phyloP scores from a whole-genome alignment of 1,284 basidiomycete genomes.

The Termitomyces sp. region DNA sequence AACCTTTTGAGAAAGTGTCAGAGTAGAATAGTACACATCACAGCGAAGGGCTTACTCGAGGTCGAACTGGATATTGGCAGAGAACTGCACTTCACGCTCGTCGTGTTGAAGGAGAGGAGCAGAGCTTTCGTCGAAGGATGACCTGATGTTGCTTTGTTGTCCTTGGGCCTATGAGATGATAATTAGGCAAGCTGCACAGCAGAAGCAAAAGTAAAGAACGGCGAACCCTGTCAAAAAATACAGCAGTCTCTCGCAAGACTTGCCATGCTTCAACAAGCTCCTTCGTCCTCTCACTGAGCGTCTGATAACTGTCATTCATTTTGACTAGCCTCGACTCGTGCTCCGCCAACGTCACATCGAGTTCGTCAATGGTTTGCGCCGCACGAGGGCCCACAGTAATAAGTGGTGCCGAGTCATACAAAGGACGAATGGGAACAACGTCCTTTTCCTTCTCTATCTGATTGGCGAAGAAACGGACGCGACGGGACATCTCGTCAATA shows the following conservation, averaged over 20 bases:
- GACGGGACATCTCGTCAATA: constrained; percentile 93
- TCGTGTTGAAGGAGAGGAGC: constrained; percentile 91
- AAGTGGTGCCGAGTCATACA: constrained; percentile 78
- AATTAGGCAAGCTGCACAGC: constrained; percentile 9
- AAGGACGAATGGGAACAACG: constrained; percentile 74
- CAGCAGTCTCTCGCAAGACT: constrained; percentile 92
- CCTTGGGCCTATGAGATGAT: constrained; percentile 62
- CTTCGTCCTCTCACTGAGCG: constrained; percentile 80
- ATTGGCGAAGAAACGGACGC: constrained; percentile 83
- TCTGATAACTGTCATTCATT: constrained; percentile 95
- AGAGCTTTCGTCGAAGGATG: constrained; percentile 90
- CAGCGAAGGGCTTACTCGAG: constrained; percentile 59
- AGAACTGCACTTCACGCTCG: constrained; percentile 71
- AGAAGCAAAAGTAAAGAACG: neutral
- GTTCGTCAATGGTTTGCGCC: constrained; percentile 91
- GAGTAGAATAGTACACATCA: constrained; percentile 3
- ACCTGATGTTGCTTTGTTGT: constrained; percentile 75
- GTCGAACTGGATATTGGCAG: constrained; percentile 65
- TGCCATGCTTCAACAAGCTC: constrained; percentile 92
- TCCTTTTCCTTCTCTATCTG: constrained; percentile 88
- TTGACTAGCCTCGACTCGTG: constrained; percentile 83
- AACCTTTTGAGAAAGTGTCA: constrained; percentile 48
- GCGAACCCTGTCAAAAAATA: constrained; percentile 87
- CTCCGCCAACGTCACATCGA: constrained; percentile 84
- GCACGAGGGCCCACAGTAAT: constrained; percentile 86